phyloP scores from a whole-genome alignment of 163 green algal genomes.

The Coccomyxa subellipsoidea region DNA sequence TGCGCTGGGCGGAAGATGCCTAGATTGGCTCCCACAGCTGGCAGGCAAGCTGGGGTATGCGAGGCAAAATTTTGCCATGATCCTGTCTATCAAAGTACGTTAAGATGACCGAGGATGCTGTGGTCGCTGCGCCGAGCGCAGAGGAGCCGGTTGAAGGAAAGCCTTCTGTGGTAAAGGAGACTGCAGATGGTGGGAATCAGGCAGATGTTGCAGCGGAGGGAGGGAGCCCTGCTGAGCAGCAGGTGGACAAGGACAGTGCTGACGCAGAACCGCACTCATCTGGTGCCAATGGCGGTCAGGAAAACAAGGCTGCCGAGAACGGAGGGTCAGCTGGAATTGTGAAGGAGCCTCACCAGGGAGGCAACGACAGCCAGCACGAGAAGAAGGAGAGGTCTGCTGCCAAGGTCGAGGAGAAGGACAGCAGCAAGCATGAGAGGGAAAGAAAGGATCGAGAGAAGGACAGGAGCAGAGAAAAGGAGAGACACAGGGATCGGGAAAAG shows the following conservation, averaged over 20 bases:
- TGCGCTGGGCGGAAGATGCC: too few species aligned
- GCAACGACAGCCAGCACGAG: neutral
- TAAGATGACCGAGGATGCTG: neutral
- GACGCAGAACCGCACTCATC: too few species aligned
- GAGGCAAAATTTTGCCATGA: too few species aligned
- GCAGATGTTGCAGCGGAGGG: neutral
- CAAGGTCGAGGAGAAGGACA: neutral
- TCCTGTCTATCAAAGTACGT: too few species aligned
- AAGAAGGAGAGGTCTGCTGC: neutral
- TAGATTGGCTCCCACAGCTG: too few species aligned
- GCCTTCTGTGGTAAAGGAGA: neutral
- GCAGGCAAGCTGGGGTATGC: too few species aligned
- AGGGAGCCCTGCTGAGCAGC: neutral
- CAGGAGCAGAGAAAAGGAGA: slow-evolving; percentile 14
- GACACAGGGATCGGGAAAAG: slow-evolving; percentile 14
- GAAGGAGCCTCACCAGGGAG: neutral
- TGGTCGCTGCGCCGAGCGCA: too few species aligned
- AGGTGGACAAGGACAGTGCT: neutral
- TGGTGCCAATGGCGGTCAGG: neutral
- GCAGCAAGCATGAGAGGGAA: neutral
- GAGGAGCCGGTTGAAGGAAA: neutral
- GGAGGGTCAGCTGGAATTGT: neutral
- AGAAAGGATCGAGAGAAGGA: slow-evolving; percentile 12
- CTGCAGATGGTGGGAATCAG: neutral
- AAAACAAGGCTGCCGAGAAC: neutral